These are phyloP conservation scores for Ceratocystis papillata DNA, from an alignment of 2,329 filamentous ascomycete genomes.

Conservation along the genomic window DNA sequence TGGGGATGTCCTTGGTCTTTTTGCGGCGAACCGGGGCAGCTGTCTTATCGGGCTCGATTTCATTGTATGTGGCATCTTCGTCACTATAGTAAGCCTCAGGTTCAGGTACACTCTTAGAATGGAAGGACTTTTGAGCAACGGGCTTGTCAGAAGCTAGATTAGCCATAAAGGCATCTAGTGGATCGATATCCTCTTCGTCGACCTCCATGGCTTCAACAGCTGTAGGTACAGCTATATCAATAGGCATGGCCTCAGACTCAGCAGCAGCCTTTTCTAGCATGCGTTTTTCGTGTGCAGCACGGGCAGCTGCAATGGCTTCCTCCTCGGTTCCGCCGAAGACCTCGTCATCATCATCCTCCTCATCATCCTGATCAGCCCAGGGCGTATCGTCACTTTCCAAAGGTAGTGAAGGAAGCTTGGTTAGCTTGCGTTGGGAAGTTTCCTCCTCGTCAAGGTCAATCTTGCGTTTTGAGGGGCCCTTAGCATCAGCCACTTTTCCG, in stretches of 20 bases:
- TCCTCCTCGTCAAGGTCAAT: conserved; percentile 84
- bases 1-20: conserved; percentile 82
- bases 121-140: conserved; percentile 23
- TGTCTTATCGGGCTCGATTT: conserved; percentile 40
- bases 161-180: conserved; percentile 95
- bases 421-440: conserved; percentile 73
- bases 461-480: conserved; percentile 58
- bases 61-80: conserved; percentile 54
- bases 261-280: conserved; percentile 36
- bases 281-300: conserved; percentile 75
- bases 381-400: conserved; percentile 52
- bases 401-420: conserved; percentile 72
- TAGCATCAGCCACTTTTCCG: conserved; percentile 54
- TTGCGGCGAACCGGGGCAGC: conserved; percentile 56
- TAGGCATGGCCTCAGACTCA: conserved; percentile 25
- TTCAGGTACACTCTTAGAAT: conserved; percentile 46
- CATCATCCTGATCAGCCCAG: conserved; percentile 53
- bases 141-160: conserved; percentile 43
- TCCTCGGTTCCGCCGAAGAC: conserved; percentile 77
- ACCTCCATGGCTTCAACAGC: conserved; percentile 44
- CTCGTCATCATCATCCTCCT: conserved; percentile 59
- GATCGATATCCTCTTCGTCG: conserved; percentile 56
- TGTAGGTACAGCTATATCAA: conserved; percentile 26
- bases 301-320: conserved; percentile 72
- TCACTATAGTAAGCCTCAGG: conserved; percentile 84